Evolutionary conservation across 2,329 filamentous ascomycete genomes (phyloP).

Genomic region (Colletotrichum tofieldiae): DNA sequence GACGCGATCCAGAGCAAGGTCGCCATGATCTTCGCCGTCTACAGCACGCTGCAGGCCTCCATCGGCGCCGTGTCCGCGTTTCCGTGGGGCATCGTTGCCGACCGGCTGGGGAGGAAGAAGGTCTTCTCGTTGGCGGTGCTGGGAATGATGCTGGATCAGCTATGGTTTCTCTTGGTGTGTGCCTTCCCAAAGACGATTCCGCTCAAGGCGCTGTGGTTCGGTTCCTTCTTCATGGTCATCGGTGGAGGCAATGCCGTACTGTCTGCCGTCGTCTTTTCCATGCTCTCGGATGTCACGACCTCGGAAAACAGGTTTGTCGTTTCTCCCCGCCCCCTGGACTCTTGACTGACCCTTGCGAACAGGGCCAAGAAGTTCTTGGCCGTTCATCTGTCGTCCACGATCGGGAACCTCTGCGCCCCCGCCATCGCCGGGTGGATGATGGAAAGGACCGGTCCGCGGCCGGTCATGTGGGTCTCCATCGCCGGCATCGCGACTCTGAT

Average conservation of each 20-base stretch:
- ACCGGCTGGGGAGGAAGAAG: conserved; percentile 56
- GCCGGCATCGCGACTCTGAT: conserved; percentile 24
- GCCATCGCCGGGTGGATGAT: conserved; percentile 56
- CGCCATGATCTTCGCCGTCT: conserved; percentile 53
- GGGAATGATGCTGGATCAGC: conserved; percentile 49
- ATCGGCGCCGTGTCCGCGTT: conserved; percentile 52
- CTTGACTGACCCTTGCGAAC: not conserved
- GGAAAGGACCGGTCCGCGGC: conserved; percentile 51
- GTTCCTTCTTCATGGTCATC: conserved; percentile 51
- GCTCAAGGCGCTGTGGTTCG: conserved; percentile 52
- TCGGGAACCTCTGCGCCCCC: conserved; percentile 55
- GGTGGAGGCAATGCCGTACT: conserved; percentile 56
- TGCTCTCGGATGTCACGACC: conserved; percentile 55
- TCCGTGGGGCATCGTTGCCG: conserved; percentile 56
- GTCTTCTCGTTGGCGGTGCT: conserved; percentile 51
- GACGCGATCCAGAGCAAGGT: conserved; percentile 55
- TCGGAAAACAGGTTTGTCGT: conserved; percentile 53
- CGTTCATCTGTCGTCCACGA: conserved; percentile 49
- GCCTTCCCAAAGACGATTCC: conserved; percentile 53
- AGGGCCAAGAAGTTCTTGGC: conserved; percentile 57
- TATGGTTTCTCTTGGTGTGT: conserved; percentile 52
- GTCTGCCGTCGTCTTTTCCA: conserved; percentile 52
- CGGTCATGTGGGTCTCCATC: conserved; percentile 32
- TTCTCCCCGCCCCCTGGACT: not conserved
- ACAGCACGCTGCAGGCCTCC: conserved; percentile 50